phyloP scores from a whole-genome alignment of 768 basidiomycete species.

The Termitomyces sp. region DNA sequence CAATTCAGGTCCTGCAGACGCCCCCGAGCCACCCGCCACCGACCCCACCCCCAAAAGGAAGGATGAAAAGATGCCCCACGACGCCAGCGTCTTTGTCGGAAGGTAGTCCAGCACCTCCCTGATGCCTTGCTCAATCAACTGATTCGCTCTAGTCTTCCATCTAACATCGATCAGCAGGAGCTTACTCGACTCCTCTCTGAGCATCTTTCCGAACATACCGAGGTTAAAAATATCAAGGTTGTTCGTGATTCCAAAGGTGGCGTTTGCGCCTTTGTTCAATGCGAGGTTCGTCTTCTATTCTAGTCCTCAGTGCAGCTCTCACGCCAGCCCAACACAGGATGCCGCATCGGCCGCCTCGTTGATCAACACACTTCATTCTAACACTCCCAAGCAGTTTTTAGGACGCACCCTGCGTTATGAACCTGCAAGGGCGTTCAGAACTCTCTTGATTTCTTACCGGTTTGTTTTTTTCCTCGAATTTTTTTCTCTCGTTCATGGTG shows the following conservation, averaged over 20 bases:
- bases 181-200: constrained; percentile 58
- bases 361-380: constrained; percentile 57
- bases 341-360: constrained; percentile 55
- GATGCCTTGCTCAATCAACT: constrained; percentile 1
- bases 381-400: constrained; percentile 59
- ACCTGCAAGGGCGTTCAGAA: constrained; percentile 71
- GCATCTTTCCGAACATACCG: constrained; percentile 65
- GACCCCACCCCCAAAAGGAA: constrained; percentile 27
- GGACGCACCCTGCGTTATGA: constrained; percentile 78
- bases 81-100: constrained; percentile 83
- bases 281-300: constrained; percentile 52
- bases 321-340: constrained; percentile 41
- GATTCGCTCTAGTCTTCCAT: constrained; percentile 54
- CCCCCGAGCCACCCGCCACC: constrained; percentile 23
- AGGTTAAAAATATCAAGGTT: constrained; percentile 67
- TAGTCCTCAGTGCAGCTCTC: not conserved
- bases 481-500: not conserved
- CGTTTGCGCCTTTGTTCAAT: constrained; percentile 84
- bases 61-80: constrained; percentile 58
- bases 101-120: constrained; percentile 45
- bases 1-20: constrained; percentile 16
- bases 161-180: constrained; percentile 63
- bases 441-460: constrained; percentile 77
- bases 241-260: constrained; percentile 76
- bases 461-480: constrained; percentile 24